Conservation (phyloP, 805 yeast species). For the Kodamaea nitidulidarum region DNA sequence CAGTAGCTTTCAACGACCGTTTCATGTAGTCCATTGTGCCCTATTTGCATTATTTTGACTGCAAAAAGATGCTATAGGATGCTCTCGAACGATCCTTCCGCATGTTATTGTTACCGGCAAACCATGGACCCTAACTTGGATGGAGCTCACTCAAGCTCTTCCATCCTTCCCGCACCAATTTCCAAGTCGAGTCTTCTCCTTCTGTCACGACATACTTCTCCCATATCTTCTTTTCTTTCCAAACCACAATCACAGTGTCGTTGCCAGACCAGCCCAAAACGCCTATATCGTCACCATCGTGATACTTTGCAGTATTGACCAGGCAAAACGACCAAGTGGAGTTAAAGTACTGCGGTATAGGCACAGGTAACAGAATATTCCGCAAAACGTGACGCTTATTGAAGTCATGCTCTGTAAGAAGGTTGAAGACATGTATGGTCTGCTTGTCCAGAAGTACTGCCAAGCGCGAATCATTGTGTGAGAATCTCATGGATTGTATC, state of each 20-base stretch:
- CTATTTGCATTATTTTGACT: too few relatives aligned
- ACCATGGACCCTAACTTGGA: too few relatives aligned
- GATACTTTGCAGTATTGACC: slow-evolving; percentile 46
- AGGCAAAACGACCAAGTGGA: slow-evolving; percentile 89
- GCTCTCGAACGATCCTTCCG: too few relatives aligned
- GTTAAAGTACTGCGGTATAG: slow-evolving; percentile 62
- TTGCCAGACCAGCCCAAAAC: slow-evolving; percentile 72
- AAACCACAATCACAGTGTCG: slow-evolving; percentile 66
- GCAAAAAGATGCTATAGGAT: too few relatives aligned
- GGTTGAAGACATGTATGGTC: slow-evolving; percentile 81
- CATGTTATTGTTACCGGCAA: too few relatives aligned
- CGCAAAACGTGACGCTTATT: slow-evolving; percentile 66
- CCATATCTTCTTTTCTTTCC: slow-evolving; percentile 76
- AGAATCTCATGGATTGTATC: slow-evolving; percentile 78
- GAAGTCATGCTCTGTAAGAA: slow-evolving; percentile 16
- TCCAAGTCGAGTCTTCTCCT: slow-evolving; percentile 11
- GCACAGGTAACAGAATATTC: slow-evolving; percentile 48
- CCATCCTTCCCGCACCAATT: slow-evolving; percentile 6
- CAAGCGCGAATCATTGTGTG: slow-evolving; percentile 67
- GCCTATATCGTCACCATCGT: slow-evolving; percentile 27
- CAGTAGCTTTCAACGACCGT: too few relatives aligned
- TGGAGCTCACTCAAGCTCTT: slow-evolving; percentile 3
- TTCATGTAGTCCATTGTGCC: too few relatives aligned
- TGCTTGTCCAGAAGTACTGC: slow-evolving; percentile 88
- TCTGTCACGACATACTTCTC: slow-evolving; percentile 75